Evolutionary conservation across 2,329 filamentous ascomycete genomes (phyloP).

Genomic region (Aspergillus tanneri): DNA sequence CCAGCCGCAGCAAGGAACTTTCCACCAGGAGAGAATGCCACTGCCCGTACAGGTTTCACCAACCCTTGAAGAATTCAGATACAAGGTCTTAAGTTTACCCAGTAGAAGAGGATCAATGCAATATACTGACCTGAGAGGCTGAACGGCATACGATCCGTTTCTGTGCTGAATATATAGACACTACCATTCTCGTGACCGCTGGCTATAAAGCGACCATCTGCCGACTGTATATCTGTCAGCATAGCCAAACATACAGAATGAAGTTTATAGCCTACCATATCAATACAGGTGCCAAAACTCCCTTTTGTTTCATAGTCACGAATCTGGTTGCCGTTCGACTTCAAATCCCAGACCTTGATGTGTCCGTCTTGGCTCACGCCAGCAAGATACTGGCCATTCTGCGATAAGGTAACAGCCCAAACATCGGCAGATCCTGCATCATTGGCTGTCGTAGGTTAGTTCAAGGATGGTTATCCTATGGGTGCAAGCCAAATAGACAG

Average conservation of each 20-base stretch:
- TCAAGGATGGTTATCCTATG: background rate
- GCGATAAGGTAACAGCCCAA: constrained; percentile 85
- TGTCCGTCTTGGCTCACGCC: constrained; percentile 83
- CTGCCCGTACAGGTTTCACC: constrained; percentile 78
- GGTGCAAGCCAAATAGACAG: background rate
- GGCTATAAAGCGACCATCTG: constrained; percentile 80
- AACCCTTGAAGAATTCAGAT: constrained; percentile 59
- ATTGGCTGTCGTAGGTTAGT: constrained; percentile 16
- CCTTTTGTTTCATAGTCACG: constrained; percentile 88
- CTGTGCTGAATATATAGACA: constrained; percentile 93
- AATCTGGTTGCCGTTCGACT: constrained; percentile 60
- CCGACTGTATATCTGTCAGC: constrained; percentile 48
- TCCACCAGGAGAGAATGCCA: constrained; percentile 83
- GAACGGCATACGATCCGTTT: constrained; percentile 79
- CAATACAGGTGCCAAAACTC: constrained; percentile 86
- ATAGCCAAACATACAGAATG: too few species aligned
- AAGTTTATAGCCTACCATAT: constrained; percentile 60
- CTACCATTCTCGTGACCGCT: constrained; percentile 90
- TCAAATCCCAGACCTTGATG: constrained; percentile 82
- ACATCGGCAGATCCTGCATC: constrained; percentile 65
- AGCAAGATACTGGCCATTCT: constrained; percentile 81
- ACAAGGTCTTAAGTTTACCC: background rate
- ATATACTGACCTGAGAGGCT: constrained; percentile 69
- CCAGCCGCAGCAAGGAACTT: constrained; percentile 85
- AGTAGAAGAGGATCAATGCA: background rate